phyloP scores from a whole-genome alignment of 768 basidiomycete species.

The Podaxis sp. region DNA sequence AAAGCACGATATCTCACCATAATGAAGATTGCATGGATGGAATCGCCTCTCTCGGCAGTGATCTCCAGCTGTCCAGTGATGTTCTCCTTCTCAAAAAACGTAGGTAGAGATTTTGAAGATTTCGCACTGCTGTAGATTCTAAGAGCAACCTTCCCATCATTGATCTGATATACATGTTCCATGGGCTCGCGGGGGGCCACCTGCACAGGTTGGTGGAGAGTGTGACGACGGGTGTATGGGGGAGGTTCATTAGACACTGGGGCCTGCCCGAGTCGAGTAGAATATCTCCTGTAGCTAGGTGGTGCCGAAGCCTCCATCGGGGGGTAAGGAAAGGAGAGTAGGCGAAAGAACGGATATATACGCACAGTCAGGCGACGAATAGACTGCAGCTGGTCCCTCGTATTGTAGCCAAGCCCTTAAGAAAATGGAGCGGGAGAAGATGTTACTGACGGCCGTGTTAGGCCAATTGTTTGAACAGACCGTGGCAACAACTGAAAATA shows the following conservation, averaged over 20 bases:
- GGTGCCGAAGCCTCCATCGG: conserved; percentile 45
- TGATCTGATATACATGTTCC: conserved; percentile 41
- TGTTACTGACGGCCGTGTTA: neutral
- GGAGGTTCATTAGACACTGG: conserved; percentile 45
- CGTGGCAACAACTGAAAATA: neutral
- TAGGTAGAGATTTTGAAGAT: conserved; percentile 45
- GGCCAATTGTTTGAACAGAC: conserved; percentile 17
- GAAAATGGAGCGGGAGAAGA: conserved; percentile 11
- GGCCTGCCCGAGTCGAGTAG: conserved; percentile 46
- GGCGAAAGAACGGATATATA: conserved; percentile 12
- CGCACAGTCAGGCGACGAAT: conserved; percentile 2
- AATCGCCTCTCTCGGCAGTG: conserved; percentile 46
- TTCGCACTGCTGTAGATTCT: conserved; percentile 48
- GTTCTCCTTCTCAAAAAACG: conserved; percentile 51
- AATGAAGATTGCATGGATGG: conserved; percentile 43
- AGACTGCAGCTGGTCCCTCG: conserved; percentile 15
- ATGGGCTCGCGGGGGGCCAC: conserved; percentile 38
- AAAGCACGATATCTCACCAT: conserved; percentile 25
- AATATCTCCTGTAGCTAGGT: conserved; percentile 46
- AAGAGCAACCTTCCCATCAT: conserved; percentile 40
- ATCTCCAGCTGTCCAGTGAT: conserved; percentile 44
- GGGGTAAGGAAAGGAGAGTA: conserved; percentile 15
- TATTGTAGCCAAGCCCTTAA: conserved; percentile 22
- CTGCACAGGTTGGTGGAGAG: conserved; percentile 32
- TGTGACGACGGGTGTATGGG: conserved; percentile 44